These are phyloP conservation scores for Sugiyamaella qingdaonensis DNA, from an alignment of 805 yeast genomes.

Conservation along the genomic window DNA sequence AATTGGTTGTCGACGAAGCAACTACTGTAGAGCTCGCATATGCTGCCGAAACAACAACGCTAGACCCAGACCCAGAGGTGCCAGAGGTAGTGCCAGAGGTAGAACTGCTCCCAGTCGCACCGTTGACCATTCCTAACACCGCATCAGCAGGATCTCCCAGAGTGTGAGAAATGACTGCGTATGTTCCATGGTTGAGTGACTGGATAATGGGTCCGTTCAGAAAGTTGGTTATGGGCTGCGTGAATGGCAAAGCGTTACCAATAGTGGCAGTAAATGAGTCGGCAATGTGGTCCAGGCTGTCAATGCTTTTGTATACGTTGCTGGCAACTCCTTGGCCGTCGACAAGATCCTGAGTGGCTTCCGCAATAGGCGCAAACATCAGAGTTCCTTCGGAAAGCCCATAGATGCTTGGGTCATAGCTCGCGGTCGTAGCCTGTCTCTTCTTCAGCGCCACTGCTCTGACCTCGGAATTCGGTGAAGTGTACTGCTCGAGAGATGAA, in stretches of 20 bases:
- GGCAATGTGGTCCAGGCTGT: conserved; percentile 13
- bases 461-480: not conserved
- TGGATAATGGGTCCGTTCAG: conserved; percentile 14
- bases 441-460: not conserved
- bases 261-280: conserved; percentile 10
- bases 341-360: conserved; percentile 1
- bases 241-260: conserved; percentile 3
- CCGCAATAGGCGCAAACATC: conserved; percentile 12
- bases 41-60: not conserved
- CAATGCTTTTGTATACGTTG: conserved; percentile 9
- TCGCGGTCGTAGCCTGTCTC: not conserved
- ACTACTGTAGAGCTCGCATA: not conserved
- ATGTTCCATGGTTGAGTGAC: conserved; percentile 15
- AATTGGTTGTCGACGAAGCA: not conserved
- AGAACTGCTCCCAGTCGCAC: not conserved
- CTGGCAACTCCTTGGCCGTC: conserved; percentile 12
- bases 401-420: not conserved
- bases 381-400: conserved; percentile 8
- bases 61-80: not conserved
- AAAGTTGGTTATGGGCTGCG: conserved; percentile 7
- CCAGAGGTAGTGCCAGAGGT: not conserved
- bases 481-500: not conserved
- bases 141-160: conserved; percentile 13
- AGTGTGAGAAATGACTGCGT: conserved; percentile 11
- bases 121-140: not conserved